phyloP scores from a whole-genome alignment of 2,329 filamentous ascomycete genomes.

The Claviceps purpurea region DNA sequence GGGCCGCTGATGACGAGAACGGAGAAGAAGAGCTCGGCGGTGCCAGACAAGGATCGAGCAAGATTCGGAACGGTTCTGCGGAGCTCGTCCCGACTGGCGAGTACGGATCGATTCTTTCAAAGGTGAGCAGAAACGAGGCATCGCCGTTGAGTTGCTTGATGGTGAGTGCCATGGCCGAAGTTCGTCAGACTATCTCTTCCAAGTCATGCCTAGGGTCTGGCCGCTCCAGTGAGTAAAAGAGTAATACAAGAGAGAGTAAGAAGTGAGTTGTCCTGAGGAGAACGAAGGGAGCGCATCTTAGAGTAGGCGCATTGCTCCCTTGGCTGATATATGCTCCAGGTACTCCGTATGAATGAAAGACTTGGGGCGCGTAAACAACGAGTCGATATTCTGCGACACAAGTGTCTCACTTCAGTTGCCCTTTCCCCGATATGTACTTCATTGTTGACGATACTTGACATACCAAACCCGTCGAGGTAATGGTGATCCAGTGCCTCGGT shows the following conservation, averaged over 20 bases:
- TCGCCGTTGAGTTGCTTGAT: conserved; percentile 52
- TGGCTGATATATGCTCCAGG: too few relatives aligned
- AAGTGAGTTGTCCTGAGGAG: neutral
- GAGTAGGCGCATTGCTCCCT: too few relatives aligned
- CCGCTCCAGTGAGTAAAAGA: neutral
- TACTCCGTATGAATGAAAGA: too few relatives aligned
- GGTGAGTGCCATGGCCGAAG: conserved; percentile 42
- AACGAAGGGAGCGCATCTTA: neutral
- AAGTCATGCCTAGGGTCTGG: neutral
- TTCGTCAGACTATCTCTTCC: neutral
- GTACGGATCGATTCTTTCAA: conserved; percentile 35
- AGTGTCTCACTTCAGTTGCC: neutral
- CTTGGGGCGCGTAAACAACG: too few relatives aligned
- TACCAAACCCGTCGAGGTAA: too few relatives aligned
- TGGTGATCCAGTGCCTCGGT: too few relatives aligned
- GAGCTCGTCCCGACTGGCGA: neutral
- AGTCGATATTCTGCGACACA: neutral
- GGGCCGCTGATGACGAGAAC: conserved; percentile 47
- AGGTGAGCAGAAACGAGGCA: conserved; percentile 51
- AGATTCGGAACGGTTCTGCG: conserved; percentile 45
- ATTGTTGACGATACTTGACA: too few relatives aligned
- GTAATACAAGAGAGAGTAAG: neutral
- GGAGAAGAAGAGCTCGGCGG: conserved; percentile 39
- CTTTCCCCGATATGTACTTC: neutral
- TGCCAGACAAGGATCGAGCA: conserved; percentile 60